Percentiles rank a stretch among this genome's conserved stretches.
Conservation (phyloP, 1,139 yeast species). For the Candida albicans region DNA sequence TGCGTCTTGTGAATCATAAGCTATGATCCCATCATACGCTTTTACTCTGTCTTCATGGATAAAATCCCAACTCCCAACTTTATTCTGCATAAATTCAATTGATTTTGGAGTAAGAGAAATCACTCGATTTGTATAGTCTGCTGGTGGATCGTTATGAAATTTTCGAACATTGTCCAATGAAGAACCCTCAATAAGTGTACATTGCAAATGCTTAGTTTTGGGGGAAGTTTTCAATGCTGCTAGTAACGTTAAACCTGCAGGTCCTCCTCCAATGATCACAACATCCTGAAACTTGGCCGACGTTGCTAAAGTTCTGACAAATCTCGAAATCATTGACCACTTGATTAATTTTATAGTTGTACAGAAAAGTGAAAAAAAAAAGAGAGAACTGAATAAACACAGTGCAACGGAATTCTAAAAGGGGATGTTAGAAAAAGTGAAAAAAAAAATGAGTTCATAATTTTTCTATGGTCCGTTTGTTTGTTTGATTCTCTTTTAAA, state of each 20-base stretch:
- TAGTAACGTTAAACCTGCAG: slow-evolving; percentile 89
- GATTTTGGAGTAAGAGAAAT: slow-evolving; percentile 85
- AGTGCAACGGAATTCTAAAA: too few relatives aligned
- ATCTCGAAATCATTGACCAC: slow-evolving; percentile 2
- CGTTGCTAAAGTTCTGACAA: slow-evolving; percentile 11
- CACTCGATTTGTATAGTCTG: slow-evolving; percentile 71
- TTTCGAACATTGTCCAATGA: slow-evolving; percentile 53
- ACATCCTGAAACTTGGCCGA: slow-evolving; percentile 54
- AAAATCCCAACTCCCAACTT: slow-evolving; percentile 75
- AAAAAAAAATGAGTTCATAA: neutral
- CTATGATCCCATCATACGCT: slow-evolving; percentile 76
- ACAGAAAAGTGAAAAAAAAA: neutral
- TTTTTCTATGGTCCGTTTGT: neutral
- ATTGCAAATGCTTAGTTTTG: slow-evolving; percentile 55
- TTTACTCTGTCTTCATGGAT: slow-evolving; percentile 70
- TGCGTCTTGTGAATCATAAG: slow-evolving; percentile 78
- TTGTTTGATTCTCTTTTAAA: neutral
- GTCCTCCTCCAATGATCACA: slow-evolving; percentile 94
- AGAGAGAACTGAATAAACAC: neutral
- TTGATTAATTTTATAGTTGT: neutral
- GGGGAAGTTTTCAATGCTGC: slow-evolving; percentile 74
- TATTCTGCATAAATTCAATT: slow-evolving; percentile 57
- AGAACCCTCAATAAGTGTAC: slow-evolving; percentile 75
- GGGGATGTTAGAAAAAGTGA: neutral
- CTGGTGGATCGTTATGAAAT: slow-evolving; percentile 58